A percentile compares a stretch with the other conserved stretches of the same genome.
Evolutionary conservation across 208 protist species (phyloP).

Genomic region (Angomonas ambiguus): DNA sequence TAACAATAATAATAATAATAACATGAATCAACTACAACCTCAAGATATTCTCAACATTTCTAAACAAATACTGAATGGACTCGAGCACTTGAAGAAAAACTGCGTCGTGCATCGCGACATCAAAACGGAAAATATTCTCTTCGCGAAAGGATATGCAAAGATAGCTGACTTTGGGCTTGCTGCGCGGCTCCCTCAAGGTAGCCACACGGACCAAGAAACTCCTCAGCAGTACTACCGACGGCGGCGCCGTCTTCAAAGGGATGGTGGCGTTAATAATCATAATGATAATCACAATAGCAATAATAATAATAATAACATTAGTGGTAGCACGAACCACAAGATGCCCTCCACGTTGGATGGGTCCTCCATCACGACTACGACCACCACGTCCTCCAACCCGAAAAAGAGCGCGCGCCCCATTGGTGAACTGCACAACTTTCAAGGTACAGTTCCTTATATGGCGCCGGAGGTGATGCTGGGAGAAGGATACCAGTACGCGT

Average conservation of each 20-base stretch:
- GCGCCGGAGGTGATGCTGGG: conserved; percentile 78
- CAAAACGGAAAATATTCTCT: conserved; percentile 81
- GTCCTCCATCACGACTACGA: too few relatives aligned
- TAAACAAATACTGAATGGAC: conserved; percentile 61
- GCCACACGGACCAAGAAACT: not conserved
- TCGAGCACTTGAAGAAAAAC: conserved; percentile 61
- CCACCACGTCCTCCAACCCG: too few relatives aligned
- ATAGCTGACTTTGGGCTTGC: conserved; percentile 77
- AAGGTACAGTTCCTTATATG: conserved; percentile 83
- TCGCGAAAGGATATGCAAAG: conserved; percentile 67
- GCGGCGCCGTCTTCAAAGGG: too few relatives aligned
- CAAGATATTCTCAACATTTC: conserved; percentile 57
- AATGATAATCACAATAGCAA: not conserved
- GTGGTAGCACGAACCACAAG: not conserved
- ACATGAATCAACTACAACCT: conserved; percentile 10
- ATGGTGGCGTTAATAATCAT: not conserved
- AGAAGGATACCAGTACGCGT: conserved; percentile 74
- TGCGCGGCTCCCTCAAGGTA: conserved; percentile 8
- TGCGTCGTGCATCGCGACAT: conserved; percentile 82
- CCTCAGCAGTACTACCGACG: not conserved
- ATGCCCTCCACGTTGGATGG: not conserved
- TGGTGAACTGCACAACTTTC: conserved; percentile 63
- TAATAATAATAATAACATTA: not conserved
- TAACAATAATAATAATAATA: conserved; percentile 9
- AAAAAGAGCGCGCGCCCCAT: conserved; percentile 35